A percentile compares a stretch with the other conserved stretches of the same genome.
Evolutionary conservation across 2,329 filamentous ascomycete genomes (phyloP).

Genomic region (Hypoxylon sp.): DNA sequence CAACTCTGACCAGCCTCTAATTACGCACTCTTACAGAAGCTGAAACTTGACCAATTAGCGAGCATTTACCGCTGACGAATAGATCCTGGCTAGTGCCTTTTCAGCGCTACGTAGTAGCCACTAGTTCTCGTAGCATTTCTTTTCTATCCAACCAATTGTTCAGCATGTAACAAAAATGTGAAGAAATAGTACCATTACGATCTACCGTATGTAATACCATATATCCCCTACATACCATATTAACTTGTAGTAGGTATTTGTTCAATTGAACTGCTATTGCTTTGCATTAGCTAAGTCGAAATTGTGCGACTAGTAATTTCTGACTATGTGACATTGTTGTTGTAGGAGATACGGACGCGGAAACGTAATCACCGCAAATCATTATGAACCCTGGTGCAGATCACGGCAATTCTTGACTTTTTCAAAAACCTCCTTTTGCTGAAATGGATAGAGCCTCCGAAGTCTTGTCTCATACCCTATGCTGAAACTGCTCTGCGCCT

Average conservation of each 20-base stretch:
- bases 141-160: conserved; percentile 3
- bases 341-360: background rate
- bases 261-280: background rate
- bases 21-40: conserved; percentile 18
- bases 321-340: background rate
- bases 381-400: conserved; percentile 26
- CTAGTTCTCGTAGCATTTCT: conserved; percentile 16
- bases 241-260: background rate
- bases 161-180: background rate
- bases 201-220: background rate
- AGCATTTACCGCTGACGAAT: conserved; percentile 14
- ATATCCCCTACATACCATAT: background rate
- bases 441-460: conserved; percentile 17
- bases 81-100: conserved; percentile 1
- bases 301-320: background rate
- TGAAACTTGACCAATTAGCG: conserved; percentile 38
- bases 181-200: background rate
- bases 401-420: conserved; percentile 40
- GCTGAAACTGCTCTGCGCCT: conserved; percentile 39
- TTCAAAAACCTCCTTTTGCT: conserved; percentile 1
- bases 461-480: conserved; percentile 26
- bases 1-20: conserved; percentile 4
- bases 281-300: background rate
- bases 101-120: conserved; percentile 13
- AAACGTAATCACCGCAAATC: conserved; percentile 33